These are phyloP conservation scores for Dictyostelium firmibasis DNA, from an alignment of 78 protist species.

Conservation along the genomic window DNA sequence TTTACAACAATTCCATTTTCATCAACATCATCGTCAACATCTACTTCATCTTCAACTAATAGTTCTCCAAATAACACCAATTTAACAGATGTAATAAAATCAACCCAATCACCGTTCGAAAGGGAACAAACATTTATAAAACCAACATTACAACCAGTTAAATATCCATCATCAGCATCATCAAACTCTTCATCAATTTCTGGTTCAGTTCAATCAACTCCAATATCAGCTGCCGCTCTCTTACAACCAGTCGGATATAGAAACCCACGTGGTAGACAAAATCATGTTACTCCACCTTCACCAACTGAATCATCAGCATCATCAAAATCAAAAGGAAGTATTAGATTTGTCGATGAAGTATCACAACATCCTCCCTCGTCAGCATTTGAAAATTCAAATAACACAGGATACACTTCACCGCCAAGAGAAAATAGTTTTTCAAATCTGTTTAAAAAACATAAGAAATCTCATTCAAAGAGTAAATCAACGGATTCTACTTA, in stretches of 20 bases:
- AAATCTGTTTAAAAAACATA: constrained; percentile 5
- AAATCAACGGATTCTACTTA: not conserved
- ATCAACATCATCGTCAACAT: not conserved
- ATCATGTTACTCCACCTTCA: not conserved
- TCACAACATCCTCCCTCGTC: not conserved
- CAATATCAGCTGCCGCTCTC: not conserved
- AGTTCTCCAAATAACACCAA: not conserved
- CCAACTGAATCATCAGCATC: not conserved
- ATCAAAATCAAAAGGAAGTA: not conserved
- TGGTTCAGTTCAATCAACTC: not conserved
- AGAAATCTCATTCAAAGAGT: constrained; percentile 12
- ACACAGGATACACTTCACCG: not conserved
- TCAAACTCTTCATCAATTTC: not conserved
- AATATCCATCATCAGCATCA: not conserved
- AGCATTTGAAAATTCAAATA: not conserved
- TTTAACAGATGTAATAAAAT: not conserved
- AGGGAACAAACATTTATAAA: not conserved
- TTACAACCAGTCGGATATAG: not conserved
- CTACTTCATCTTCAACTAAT: not conserved
- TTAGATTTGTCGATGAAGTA: not conserved
- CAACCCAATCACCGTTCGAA: not conserved
- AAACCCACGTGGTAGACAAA: not conserved
- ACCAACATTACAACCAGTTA: not conserved
- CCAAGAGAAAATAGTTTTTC: not conserved
- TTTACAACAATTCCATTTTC: not conserved